phyloP scores from a whole-genome alignment of 768 basidiomycete genomes.

The Boletus subparvulus region DNA sequence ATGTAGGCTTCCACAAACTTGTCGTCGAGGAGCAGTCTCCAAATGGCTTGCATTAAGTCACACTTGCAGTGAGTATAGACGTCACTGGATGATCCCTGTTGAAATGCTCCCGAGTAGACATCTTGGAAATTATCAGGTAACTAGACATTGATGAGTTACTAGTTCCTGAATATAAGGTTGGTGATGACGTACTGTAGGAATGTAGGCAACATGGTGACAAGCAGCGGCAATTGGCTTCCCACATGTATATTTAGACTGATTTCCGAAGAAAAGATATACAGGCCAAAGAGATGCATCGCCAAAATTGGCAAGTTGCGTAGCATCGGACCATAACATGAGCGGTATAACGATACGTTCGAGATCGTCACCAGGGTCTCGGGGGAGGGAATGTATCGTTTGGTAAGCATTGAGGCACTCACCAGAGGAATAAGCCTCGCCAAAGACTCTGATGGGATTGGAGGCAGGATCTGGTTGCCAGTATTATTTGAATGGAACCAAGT shows the following conservation, averaged over 20 bases:
- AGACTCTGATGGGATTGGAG: background rate
- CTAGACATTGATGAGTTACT: too few relatives aligned
- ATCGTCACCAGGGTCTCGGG: background rate
- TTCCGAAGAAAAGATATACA: background rate
- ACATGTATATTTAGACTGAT: background rate
- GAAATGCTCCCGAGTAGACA: too few relatives aligned
- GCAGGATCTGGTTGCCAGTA: background rate
- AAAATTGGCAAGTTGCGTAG: background rate
- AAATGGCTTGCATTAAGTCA: too few relatives aligned
- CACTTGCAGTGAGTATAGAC: too few relatives aligned
- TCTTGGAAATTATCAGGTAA: too few relatives aligned
- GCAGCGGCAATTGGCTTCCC: too few relatives aligned
- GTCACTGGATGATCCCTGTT: too few relatives aligned
- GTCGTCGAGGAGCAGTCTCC: too few relatives aligned
- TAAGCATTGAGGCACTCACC: background rate
- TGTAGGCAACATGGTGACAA: too few relatives aligned
- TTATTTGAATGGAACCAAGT: background rate
- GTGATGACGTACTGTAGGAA: too few relatives aligned
- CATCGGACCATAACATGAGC: background rate
- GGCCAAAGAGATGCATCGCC: background rate
- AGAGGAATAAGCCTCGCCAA: background rate
- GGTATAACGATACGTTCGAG: background rate
- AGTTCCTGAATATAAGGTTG: too few relatives aligned
- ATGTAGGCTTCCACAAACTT: too few relatives aligned
- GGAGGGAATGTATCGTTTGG: background rate